These are phyloP conservation scores for Rhododendron kiyosumense DNA, from an alignment of 148 eudicot genomes.

Conservation along the genomic window DNA sequence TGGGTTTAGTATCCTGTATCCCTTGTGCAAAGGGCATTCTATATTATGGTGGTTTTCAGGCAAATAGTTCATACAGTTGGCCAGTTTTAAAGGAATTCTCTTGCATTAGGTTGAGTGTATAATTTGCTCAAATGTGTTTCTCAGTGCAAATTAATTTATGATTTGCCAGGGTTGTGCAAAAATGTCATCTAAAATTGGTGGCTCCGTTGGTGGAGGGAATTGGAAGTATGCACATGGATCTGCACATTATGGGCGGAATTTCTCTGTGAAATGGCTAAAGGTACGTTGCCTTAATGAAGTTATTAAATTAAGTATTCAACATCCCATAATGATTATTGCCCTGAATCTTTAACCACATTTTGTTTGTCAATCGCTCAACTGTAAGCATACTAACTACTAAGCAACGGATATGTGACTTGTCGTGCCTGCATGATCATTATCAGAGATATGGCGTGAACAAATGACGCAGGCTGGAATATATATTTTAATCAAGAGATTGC, in stretches of 20 bases:
- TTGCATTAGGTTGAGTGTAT: background rate
- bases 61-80: background rate
- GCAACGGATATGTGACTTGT: background rate
- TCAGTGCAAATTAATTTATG: conserved; percentile 12
- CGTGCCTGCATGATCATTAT: background rate
- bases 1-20: conserved; percentile 1
- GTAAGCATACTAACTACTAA: background rate
- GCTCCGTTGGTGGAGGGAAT: conserved; percentile 85
- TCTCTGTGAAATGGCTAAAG: conserved; percentile 95
- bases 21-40: background rate
- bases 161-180: conserved; percentile 84
- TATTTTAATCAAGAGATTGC: background rate
- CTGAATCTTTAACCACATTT: background rate
- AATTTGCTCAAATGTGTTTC: background rate
- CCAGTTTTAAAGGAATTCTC: background rate
- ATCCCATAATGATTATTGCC: background rate
- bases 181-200: conserved; percentile 93
- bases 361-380: background rate
- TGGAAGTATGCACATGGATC: conserved; percentile 99
- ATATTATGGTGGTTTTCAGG: background rate
- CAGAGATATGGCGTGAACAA: background rate
- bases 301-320: background rate
- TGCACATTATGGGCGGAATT: conserved; percentile 96
- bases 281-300: conserved; percentile 22
- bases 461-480: background rate